Conservation (phyloP, 306 rosid species). For the Prunus kanzakura region DNA sequence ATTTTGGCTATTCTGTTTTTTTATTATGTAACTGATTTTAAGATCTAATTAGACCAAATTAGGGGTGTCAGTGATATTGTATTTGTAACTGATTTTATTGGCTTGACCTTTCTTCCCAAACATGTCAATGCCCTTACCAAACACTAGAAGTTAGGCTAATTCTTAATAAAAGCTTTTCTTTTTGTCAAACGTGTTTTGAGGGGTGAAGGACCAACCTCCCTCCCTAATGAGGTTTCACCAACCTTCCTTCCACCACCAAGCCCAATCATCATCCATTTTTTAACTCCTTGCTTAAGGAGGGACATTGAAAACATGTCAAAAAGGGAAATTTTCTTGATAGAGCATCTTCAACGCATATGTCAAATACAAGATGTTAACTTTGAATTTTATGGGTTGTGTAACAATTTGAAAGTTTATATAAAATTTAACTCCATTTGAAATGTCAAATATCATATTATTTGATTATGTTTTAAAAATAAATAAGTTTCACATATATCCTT, state of each 20-base stretch:
- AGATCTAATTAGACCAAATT: background rate
- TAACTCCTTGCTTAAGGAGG: no score
- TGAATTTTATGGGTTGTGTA: no score
- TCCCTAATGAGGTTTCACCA: background rate
- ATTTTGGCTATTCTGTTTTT: background rate
- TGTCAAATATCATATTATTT: no score
- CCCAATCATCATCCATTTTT: background rate
- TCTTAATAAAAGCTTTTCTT: background rate
- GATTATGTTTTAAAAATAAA: no score
- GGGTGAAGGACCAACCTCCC: background rate
- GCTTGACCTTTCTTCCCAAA: background rate
- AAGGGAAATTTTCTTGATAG: no score
- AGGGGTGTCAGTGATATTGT: background rate
- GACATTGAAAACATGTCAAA: no score
- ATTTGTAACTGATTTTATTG: background rate
- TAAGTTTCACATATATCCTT: no score
- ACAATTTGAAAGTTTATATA: no score
- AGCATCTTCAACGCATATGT: no score
- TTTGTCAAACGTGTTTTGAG: background rate
- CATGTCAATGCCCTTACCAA: conserved; percentile 6
- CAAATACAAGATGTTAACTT: no score
- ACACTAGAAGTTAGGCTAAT: background rate
- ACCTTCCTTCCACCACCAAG: background rate
- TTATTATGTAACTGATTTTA: background rate
- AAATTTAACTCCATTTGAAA: no score